These are phyloP conservation scores for Amaranthus hypochondriacus DNA, from an alignment of 148 eudicot genomes.

Conservation along the genomic window DNA sequence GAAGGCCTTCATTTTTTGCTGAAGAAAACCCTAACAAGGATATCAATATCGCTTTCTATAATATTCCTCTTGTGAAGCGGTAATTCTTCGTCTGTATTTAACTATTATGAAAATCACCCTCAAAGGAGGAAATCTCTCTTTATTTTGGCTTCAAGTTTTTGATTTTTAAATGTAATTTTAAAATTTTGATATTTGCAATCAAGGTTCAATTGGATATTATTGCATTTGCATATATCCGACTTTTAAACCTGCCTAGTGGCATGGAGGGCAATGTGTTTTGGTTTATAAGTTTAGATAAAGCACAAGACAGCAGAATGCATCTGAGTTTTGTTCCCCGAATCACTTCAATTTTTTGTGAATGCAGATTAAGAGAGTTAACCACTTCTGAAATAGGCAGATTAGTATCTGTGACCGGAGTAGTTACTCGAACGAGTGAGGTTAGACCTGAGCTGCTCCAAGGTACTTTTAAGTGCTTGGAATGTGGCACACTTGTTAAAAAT, in stretches of 20 bases:
- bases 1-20: conserved; percentile 58
- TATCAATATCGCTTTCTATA: conserved; percentile 74
- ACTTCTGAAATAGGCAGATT: conserved; percentile 79
- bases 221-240: too few relatives aligned
- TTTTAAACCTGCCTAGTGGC: too few relatives aligned
- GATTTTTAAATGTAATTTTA: not conserved
- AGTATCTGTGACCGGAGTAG: conserved; percentile 89
- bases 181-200: too few relatives aligned
- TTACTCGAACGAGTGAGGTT: conserved; percentile 96
- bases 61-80: conserved; percentile 84
- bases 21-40: conserved; percentile 90
- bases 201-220: too few relatives aligned
- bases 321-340: not conserved
- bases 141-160: not conserved
- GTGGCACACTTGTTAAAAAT: conserved; percentile 66
- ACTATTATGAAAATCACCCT: not conserved
- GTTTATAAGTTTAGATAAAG: too few relatives aligned
- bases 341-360: conserved; percentile 1
- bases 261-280: too few relatives aligned
- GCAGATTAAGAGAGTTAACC: conserved; percentile 75
- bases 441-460: conserved; percentile 95
- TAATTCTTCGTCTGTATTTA: conserved; percentile 10
- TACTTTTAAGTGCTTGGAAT: conserved; percentile 86
- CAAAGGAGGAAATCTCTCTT: too few relatives aligned
- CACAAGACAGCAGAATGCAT: not conserved